Evolutionary conservation across 768 basidiomycete genomes (phyloP).

Genomic region (Mrakia hoshinonis): DNA sequence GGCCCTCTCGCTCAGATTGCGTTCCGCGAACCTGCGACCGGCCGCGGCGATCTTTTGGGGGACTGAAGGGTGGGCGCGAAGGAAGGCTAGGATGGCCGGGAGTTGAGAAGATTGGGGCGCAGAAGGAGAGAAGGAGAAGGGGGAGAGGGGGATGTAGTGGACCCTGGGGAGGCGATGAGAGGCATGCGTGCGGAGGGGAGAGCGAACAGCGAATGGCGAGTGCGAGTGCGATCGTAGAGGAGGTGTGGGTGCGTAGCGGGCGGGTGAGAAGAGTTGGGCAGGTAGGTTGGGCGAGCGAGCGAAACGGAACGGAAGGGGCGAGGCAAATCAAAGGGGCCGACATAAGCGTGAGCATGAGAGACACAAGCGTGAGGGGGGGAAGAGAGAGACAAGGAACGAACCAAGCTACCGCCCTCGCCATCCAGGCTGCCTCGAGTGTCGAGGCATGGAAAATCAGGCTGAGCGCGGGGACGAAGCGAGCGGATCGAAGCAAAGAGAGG

Average conservation of each 20-base stretch:
- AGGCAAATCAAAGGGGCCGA: not conserved
- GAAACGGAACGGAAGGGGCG: too few species aligned
- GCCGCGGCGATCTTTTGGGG: not conserved
- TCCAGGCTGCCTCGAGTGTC: not conserved
- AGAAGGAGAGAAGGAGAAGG: too few species aligned
- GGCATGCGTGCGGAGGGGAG: too few species aligned
- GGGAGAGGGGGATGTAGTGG: conserved; percentile 9
- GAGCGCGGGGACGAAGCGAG: not conserved
- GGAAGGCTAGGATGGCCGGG: conserved; percentile 1
- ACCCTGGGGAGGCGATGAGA: not conserved
- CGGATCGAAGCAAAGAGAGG: not conserved
- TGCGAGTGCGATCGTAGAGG: too few species aligned
- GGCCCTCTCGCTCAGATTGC: not conserved
- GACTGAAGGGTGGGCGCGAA: not conserved
- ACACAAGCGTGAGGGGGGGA: not conserved
- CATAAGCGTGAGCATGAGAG: not conserved
- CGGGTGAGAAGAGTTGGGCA: too few species aligned
- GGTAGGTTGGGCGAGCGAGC: too few species aligned
- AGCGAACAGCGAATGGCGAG: too few species aligned
- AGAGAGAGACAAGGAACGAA: not conserved
- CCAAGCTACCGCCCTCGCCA: not conserved
- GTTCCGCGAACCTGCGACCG: not conserved
- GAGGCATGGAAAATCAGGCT: conserved; percentile 7
- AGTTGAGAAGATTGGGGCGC: not conserved
- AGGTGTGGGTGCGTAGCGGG: too few species aligned